Conservation (phyloP, 2,329 filamentous ascomycete genomes). For the Colletotrichum coccodes region DNA sequence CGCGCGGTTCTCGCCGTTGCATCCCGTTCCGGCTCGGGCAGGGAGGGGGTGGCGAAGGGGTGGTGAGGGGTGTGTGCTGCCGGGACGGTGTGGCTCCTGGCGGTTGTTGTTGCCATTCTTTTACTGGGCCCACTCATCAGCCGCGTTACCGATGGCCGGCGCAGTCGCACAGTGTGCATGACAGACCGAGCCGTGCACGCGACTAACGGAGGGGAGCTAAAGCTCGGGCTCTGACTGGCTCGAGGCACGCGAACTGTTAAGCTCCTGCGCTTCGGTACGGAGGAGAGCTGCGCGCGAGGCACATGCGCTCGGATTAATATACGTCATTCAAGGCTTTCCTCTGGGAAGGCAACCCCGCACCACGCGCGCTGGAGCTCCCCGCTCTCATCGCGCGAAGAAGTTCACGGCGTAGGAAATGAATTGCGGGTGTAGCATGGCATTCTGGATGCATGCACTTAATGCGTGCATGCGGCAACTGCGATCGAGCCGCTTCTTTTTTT, state of each 20-base stretch:
- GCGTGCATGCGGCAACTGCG: background rate
- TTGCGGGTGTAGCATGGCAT: background rate
- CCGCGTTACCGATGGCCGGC: background rate
- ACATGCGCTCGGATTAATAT: conserved; percentile 11
- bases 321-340: conserved; percentile 14
- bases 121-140: background rate
- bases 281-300: background rate
- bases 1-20: conserved; percentile 33
- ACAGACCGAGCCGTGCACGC: background rate
- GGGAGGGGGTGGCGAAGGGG: background rate
- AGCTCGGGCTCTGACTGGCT: background rate
- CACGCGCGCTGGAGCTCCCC: background rate
- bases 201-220: background rate
- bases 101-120: background rate
- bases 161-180: conserved; percentile 2
- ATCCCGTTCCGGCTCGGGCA: conserved; percentile 31
- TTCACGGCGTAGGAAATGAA: too few species aligned
- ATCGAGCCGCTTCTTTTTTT: background rate
- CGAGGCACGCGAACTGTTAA: conserved; percentile 1
- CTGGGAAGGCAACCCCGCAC: conserved; percentile 16
- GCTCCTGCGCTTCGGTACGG: too few species aligned
- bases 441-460: background rate
- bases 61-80: background rate
- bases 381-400: too few species aligned
- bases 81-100: background rate